Conservation (phyloP, 305 asterid species). For the Fraxinus floribunda region DNA sequence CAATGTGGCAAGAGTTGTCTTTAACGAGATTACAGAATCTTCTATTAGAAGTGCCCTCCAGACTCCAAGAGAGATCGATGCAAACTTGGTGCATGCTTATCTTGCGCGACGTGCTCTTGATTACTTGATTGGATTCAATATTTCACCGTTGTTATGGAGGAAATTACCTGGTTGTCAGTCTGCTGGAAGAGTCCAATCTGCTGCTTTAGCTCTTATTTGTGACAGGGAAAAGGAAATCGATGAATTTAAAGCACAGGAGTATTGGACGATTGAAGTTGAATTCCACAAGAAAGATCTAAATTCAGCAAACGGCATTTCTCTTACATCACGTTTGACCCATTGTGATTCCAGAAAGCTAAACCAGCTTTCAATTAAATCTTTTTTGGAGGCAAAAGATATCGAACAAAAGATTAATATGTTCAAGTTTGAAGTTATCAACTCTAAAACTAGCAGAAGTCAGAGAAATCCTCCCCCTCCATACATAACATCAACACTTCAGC, state of each 20-base stretch:
- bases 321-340: slow-evolving; percentile 61
- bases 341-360: slow-evolving; percentile 49
- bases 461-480: slow-evolving; percentile 75
- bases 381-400: slow-evolving; percentile 54
- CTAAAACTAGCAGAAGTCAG: slow-evolving; percentile 54
- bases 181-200: slow-evolving; percentile 97
- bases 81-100: slow-evolving; percentile 79
- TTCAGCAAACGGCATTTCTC: slow-evolving; percentile 28
- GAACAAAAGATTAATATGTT: slow-evolving; percentile 50
- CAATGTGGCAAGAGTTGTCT: slow-evolving; percentile 76
- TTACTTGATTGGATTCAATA: slow-evolving; percentile 89
- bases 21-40: slow-evolving; percentile 83
- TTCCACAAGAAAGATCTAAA: slow-evolving; percentile 37
- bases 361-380: slow-evolving; percentile 60
- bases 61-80: slow-evolving; percentile 70
- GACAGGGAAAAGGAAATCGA: slow-evolving; percentile 89
- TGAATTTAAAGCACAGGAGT: slow-evolving; percentile 68
- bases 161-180: slow-evolving; percentile 96
- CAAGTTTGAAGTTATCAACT: slow-evolving; percentile 48
- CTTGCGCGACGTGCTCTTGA: slow-evolving; percentile 97
- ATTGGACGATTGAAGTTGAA: slow-evolving; percentile 67
- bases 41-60: slow-evolving; percentile 81
- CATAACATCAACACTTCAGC: slow-evolving; percentile 90
- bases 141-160: slow-evolving; percentile 92
- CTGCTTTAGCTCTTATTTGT: slow-evolving; percentile 81